Evolutionary conservation across 2,329 filamentous ascomycete genomes (phyloP).

Genomic region (Aspergillus fumigatus): DNA sequence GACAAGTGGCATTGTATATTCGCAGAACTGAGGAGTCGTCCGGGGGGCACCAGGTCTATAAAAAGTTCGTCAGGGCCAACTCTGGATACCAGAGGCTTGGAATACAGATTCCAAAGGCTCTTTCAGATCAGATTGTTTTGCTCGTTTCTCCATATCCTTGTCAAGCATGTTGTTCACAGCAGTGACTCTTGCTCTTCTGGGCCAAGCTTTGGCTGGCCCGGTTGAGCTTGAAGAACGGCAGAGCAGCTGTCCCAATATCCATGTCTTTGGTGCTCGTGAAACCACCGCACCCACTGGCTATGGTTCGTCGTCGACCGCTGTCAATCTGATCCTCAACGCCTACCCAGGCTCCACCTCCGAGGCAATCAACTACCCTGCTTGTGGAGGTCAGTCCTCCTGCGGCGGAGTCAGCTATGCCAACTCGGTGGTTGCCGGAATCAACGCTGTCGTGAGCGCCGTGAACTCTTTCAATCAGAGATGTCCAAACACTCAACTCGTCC

Average conservation of each 20-base stretch:
- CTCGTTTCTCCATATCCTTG: background rate
- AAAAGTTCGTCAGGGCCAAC: background rate
- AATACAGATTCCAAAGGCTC: background rate
- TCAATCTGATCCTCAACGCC: conserved; percentile 47
- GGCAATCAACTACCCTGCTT: conserved; percentile 58
- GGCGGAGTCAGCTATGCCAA: conserved; percentile 57
- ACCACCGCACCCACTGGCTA: conserved; percentile 49
- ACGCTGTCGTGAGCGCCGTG: conserved; percentile 56
- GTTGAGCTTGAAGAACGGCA: conserved; percentile 14
- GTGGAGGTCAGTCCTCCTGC: conserved; percentile 56
- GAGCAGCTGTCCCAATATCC: conserved; percentile 41
- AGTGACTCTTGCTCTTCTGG: background rate
- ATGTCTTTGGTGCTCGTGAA: conserved; percentile 51
- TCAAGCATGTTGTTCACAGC: background rate
- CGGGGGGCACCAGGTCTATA: background rate
- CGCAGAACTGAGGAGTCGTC: background rate
- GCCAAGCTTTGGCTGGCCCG: conserved; percentile 4
- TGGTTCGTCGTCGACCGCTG: conserved; percentile 47
- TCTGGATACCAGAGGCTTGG: background rate
- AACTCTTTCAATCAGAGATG: conserved; percentile 55
- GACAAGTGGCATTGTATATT: background rate
- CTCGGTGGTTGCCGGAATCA: conserved; percentile 55
- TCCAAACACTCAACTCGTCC: conserved; percentile 54
- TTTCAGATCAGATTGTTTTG: background rate
- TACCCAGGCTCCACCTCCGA: conserved; percentile 52